Base-by-base conservation (phyloP, 2,329 filamentous ascomycete species). In the Pseudocercospora ulei region DNA sequence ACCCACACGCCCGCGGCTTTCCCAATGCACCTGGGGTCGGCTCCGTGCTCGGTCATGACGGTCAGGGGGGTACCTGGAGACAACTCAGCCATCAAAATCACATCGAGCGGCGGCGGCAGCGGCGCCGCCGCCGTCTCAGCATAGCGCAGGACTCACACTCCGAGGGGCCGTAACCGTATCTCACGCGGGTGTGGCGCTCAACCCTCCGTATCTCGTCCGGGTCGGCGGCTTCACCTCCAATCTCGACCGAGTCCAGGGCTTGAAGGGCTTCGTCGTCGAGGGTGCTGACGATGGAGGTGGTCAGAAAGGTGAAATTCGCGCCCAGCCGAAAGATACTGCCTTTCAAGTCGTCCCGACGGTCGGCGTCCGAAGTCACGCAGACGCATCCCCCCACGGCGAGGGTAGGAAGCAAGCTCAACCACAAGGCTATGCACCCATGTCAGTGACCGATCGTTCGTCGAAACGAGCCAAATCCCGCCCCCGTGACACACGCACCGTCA, bases 311-410 rank as follows among this genome's bases (percentile, higher is more conserved):
- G 24, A 26, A 26, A 26, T 26, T 26, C n/a, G 24, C 24, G 24
- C 24, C 24, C 8, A 26, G 24, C 24, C 12, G 24, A 5, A 26
- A 11, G n/a, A 26, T 26, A 11, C 4, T 26, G 24, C 24, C 24
- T 26, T 26, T 26, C 13, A 37, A 25, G n/a, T 20, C 24, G 9
- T 35, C 24, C 24, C 29, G 25, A 18, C 33, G 13, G 12, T 34
- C 24, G 8, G 13, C 14, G 6, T 13, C 20, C 13, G 33, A 35
- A 17, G 41, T 37, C 9, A 35, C 38, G 35, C 48, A 52, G 4
- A 52, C 25, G 20, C 34, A 39, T 7, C 43, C 48, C 3, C 50
- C 50, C 12, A 27, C 35, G 5, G 22, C 26, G 2, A 52, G 35
- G 3, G 41, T 46, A 19, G 36, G 13, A 3, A 52, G 30, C 16